Evolutionary conservation across 768 basidiomycete genomes (phyloP).

Genomic region (Tephrocybe rancida): DNA sequence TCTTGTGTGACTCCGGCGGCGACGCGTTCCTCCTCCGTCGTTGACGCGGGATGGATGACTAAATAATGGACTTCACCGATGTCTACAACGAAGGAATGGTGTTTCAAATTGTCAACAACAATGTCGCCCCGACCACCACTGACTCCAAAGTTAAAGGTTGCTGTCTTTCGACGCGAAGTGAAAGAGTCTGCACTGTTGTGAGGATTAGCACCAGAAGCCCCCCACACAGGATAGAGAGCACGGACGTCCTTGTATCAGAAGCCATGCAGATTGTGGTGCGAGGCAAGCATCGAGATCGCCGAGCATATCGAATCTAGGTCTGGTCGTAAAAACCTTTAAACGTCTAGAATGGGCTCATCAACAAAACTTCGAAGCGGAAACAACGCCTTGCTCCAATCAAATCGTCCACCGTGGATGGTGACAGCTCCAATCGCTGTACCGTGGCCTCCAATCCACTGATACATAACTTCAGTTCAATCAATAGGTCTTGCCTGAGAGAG

Average conservation of each 20-base stretch:
- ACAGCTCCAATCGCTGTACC: slow-evolving; percentile 72
- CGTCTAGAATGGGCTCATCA: neutral
- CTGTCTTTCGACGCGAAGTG: slow-evolving; percentile 60
- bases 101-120: slow-evolving; percentile 40
- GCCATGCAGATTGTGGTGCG: slow-evolving; percentile 61
- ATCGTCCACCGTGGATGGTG: slow-evolving; percentile 61
- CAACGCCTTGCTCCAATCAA: slow-evolving; percentile 50
- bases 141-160: slow-evolving; percentile 61
- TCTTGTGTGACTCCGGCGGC: no score
- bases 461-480: slow-evolving; percentile 25
- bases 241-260: slow-evolving; percentile 51
- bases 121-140: slow-evolving; percentile 38
- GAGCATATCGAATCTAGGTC: slow-evolving; percentile 49
- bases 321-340: slow-evolving; percentile 21
- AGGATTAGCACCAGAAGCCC: neutral
- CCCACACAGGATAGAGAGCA: neutral
- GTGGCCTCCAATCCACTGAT: slow-evolving; percentile 71
- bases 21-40: no score
- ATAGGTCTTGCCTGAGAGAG: slow-evolving; percentile 30
- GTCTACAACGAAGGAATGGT: slow-evolving; percentile 38
- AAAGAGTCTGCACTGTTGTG: slow-evolving; percentile 57
- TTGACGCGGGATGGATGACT: no score
- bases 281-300: slow-evolving; percentile 56
- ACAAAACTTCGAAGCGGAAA: neutral
- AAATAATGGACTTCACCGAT: no score